These are phyloP conservation scores for Nyssa sinensis DNA, from an alignment of 148 eudicot species.

Conservation along the genomic window DNA sequence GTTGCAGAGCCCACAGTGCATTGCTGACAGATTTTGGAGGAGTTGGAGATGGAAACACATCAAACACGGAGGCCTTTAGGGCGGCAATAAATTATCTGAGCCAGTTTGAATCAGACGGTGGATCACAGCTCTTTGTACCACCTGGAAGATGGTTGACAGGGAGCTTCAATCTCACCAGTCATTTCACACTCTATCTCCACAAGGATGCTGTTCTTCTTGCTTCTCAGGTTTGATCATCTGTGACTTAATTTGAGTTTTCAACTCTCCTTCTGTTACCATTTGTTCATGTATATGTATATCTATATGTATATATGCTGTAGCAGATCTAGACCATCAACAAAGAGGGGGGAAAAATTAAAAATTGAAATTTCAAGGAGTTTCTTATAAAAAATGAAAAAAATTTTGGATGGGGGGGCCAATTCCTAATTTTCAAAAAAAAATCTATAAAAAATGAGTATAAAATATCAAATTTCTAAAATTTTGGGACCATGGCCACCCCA, in stretches of 20 bases:
- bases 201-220: constrained; percentile 90
- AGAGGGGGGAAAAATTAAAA: too few species aligned
- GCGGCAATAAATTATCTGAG: constrained; percentile 64
- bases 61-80: constrained; percentile 74
- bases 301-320: too few species aligned
- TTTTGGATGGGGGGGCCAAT: too few species aligned
- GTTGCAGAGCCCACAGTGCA: constrained; percentile 65
- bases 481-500: too few species aligned
- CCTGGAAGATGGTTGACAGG: constrained; percentile 93
- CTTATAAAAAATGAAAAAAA: too few species aligned
- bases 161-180: constrained; percentile 90
- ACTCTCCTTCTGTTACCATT: neutral
- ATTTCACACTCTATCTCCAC: constrained; percentile 78
- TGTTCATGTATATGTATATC: too few species aligned
- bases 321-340: too few species aligned
- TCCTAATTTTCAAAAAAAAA: too few species aligned
- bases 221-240: constrained; percentile 55
- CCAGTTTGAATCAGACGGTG: constrained; percentile 60
- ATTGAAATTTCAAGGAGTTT: too few species aligned
- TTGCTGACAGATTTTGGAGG: constrained; percentile 83
- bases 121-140: constrained; percentile 74
- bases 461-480: too few species aligned
- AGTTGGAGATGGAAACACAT: constrained; percentile 74
- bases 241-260: neutral
- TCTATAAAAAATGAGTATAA: too few species aligned